Percentiles rank a stretch among this genome's conserved stretches.
Conservation (phyloP, 306 rosid genomes). For the Prunus dulcis region DNA sequence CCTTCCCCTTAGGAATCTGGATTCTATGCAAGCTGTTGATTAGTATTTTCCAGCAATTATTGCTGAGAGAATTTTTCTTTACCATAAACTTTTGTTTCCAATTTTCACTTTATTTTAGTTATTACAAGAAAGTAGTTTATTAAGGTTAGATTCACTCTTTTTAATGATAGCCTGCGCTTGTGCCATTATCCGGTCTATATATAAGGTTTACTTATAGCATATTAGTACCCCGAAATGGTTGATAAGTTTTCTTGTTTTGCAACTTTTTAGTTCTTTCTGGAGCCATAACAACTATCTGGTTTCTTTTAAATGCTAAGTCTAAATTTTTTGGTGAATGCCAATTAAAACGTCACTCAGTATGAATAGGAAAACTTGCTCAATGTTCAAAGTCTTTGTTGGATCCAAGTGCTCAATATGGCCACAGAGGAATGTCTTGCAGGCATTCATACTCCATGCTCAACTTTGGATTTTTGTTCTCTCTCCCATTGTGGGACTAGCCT, state of each 20-base stretch:
- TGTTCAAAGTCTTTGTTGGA: neutral
- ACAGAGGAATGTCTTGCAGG: neutral
- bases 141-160: neutral
- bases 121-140: neutral
- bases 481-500: neutral
- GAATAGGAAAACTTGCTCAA: neutral
- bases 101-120: neutral
- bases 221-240: neutral
- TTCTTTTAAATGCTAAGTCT: neutral
- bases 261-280: neutral
- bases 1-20: neutral
- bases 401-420: no score
- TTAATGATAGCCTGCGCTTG: neutral
- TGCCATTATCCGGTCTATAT: neutral
- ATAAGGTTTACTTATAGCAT: neutral
- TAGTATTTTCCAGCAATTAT: neutral
- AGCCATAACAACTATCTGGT: neutral
- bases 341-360: neutral
- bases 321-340: neutral
- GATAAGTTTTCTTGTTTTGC: neutral
- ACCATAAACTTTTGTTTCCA: neutral
- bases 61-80: neutral
- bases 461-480: neutral
- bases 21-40: neutral
- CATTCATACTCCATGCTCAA: neutral